Evolutionary conservation across 352 stramenopile genomes (phyloP).

Genomic region (Globisporangium echinulatum): DNA sequence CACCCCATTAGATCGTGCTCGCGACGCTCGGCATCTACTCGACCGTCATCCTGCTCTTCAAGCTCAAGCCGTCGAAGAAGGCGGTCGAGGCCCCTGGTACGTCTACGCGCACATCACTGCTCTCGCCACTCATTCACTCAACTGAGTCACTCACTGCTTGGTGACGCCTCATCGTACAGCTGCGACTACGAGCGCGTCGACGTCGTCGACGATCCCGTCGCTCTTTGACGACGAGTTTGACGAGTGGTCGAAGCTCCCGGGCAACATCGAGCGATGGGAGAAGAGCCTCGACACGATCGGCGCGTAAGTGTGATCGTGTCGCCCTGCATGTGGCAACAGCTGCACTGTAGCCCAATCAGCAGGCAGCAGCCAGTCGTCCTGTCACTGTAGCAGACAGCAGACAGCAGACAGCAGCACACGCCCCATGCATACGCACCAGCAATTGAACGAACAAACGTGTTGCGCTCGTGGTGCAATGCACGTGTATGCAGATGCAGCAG

Average conservation of each 20-base stretch:
- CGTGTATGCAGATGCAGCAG: too few relatives aligned
- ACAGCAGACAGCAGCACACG: background rate
- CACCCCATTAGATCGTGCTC: slow-evolving; percentile 58
- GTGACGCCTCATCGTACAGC: slow-evolving; percentile 4
- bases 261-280: slow-evolving; percentile 85
- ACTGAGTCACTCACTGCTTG: background rate
- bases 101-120: slow-evolving; percentile 1
- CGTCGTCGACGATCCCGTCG: slow-evolving; percentile 65
- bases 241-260: slow-evolving; percentile 78
- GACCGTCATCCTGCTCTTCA: slow-evolving; percentile 74
- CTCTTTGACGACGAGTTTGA: slow-evolving; percentile 84
- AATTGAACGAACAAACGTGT: slow-evolving; percentile 3
- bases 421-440: background rate
- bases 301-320: slow-evolving; percentile 39
- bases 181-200: slow-evolving; percentile 30
- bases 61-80: slow-evolving; percentile 82
- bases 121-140: background rate
- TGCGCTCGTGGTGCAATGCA: background rate
- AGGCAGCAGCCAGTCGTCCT: background rate
- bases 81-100: slow-evolving; percentile 46
- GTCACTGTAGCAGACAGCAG: too few relatives aligned
- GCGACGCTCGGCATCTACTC: slow-evolving; percentile 79
- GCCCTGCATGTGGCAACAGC: slow-evolving; percentile 3
- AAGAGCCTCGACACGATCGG: slow-evolving; percentile 82
- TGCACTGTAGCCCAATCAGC: slow-evolving; percentile 6